These are phyloP conservation scores for Diaporthe citriasiana DNA, from an alignment of 2,329 filamentous ascomycete genomes.

Conservation along the genomic window DNA sequence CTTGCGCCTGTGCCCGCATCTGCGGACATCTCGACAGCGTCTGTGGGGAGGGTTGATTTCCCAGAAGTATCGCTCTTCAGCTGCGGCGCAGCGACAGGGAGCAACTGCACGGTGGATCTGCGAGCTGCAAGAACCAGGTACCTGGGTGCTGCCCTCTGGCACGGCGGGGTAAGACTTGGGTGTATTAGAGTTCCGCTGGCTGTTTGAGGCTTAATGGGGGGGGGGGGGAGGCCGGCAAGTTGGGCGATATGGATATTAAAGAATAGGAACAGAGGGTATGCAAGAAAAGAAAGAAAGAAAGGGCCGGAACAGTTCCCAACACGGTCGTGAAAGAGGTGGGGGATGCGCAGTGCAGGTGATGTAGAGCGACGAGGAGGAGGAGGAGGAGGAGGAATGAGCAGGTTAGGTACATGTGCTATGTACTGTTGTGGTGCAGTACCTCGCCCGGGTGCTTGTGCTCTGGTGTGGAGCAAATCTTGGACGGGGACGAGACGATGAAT, in stretches of 20 bases:
- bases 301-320: not conserved
- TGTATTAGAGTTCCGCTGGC: slow-evolving; percentile 23
- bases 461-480: slow-evolving; percentile 35
- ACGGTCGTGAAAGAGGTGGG: slow-evolving; percentile 24
- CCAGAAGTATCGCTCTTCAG: not conserved
- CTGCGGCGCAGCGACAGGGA: slow-evolving; percentile 21
- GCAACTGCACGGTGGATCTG: slow-evolving; percentile 1
- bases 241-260: not conserved
- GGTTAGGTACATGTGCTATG: slow-evolving; percentile 31
- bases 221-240: slow-evolving; percentile 3
- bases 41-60: not conserved
- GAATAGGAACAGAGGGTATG: slow-evolving; percentile 29
- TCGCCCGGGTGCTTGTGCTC: slow-evolving; percentile 1
- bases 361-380: not conserved
- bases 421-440: slow-evolving; percentile 14
- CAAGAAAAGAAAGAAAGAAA: not conserved
- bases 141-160: not conserved
- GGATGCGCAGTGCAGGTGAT: slow-evolving; percentile 34
- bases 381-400: slow-evolving; percentile 10
- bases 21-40: slow-evolving; percentile 25
- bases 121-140: not conserved
- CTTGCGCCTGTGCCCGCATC: slow-evolving; percentile 9
- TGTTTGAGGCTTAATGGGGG: slow-evolving; percentile 21
- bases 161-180: slow-evolving; percentile 26
- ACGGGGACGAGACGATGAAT: slow-evolving; percentile 31